Evolutionary conservation across 345 rosid genomes (phyloP), one percentile per base, ranked within the genome.

Genomic region (Lepidium didymum): DNA sequence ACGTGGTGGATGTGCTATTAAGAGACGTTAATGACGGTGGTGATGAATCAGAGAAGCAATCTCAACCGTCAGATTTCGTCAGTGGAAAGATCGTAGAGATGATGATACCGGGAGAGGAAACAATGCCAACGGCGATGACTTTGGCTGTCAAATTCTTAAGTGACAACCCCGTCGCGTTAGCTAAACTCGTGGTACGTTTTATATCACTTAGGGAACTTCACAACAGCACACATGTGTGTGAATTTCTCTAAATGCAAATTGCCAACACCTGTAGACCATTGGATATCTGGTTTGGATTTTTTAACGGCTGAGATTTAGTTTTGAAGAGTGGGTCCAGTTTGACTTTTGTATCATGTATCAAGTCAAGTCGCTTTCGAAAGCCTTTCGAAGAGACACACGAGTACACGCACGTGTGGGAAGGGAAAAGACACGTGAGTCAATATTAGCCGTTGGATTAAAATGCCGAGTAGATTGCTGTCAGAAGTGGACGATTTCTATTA

Each of bases 101-200:
- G 99, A 89, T 94, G 88, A 84, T 94, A 73, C 99, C 99, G 0
- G 99, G 99, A 42, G 96, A 89, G 69, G 99, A 94, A 73, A 90
- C 96, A 3, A 83, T 91, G 55, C 97, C 97, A 12, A 87, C 69
- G 75, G 91, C 97, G 68, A 87, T 94, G 86, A 89, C 97, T 2
- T 70, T 89, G 1, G 99, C 96, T 23, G 88, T 94, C 66, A 91
- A 91, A 74, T 91, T 84, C 80, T 74, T 94, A 61, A 77, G 83
- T 64, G 90, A 87, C 80, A 73, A 56, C 42, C 88, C 95, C 45
- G 81, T 77, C 44, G 95, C 90, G 10, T 70, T 89, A 56, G 72
- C 81, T 40, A 87, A 75, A 46, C 70, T 91, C 27, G 75, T 50
- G 96, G 99, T 94, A 81, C 64, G 79, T 66, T n/a, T n/a, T n/a